phyloP scores from a whole-genome alignment of 176 grass and related monocot species.

The Carex scoparia region DNA sequence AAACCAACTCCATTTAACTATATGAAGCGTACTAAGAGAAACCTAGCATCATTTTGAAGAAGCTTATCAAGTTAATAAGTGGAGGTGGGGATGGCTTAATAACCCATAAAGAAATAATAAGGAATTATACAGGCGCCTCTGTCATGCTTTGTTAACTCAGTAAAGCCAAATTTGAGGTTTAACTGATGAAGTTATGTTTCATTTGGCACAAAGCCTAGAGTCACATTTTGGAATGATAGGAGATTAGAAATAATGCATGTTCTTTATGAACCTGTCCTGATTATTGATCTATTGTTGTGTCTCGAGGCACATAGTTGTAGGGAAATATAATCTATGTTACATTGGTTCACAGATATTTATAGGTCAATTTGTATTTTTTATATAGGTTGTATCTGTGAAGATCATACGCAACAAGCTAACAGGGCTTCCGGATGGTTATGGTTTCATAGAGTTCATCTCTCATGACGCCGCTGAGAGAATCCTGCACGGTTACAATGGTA shows the following conservation, averaged over 20 bases:
- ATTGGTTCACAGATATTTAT: not conserved
- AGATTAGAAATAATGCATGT: not conserved
- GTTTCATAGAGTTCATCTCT: slow-evolving; percentile 93
- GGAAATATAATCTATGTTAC: not conserved
- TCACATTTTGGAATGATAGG: not conserved
- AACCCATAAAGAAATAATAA: not conserved
- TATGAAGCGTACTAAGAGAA: not conserved
- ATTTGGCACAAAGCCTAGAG: not conserved
- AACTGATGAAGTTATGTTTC: not conserved
- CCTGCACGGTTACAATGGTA: slow-evolving; percentile 80
- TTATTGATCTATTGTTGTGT: not conserved
- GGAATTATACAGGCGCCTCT: no score
- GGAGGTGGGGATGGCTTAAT: not conserved
- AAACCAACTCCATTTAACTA: not conserved
- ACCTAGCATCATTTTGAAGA: not conserved
- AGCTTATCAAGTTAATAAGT: not conserved
- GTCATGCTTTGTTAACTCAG: not conserved
- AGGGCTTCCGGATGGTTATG: slow-evolving; percentile 89
- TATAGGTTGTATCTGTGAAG: slow-evolving; percentile 80
- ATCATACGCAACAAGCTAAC: slow-evolving; percentile 95
- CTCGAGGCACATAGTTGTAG: not conserved
- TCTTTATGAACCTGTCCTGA: not conserved
- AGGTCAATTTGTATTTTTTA: not conserved
- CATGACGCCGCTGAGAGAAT: slow-evolving; percentile 88
- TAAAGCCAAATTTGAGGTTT: not conserved